Conservation (phyloP, 2,329 filamentous ascomycete species). For the Mollisia scopiformis region DNA sequence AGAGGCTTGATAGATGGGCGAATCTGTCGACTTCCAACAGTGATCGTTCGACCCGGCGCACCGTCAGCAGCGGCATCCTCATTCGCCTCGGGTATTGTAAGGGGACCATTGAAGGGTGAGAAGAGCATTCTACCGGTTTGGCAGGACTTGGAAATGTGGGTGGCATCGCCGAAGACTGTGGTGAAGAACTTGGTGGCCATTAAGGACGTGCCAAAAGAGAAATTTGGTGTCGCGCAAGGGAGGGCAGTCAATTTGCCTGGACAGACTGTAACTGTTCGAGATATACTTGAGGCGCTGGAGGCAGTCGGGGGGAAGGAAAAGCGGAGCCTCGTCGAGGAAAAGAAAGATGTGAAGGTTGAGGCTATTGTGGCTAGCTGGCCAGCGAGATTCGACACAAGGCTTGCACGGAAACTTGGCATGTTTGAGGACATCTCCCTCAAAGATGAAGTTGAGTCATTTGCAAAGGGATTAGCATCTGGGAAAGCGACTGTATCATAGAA, state of each 20-base stretch:
- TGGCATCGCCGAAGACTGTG: slow-evolving; percentile 56
- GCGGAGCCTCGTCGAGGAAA: slow-evolving; percentile 40
- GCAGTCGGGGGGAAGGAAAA: slow-evolving; percentile 56
- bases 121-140: slow-evolving; percentile 56
- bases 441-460: too few relatives aligned
- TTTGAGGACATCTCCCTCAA: too few relatives aligned
- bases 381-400: not conserved
- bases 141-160: slow-evolving; percentile 53
- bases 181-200: slow-evolving; percentile 55
- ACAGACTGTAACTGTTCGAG: slow-evolving; percentile 55
- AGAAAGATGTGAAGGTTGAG: not conserved
- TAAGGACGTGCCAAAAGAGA: slow-evolving; percentile 39
- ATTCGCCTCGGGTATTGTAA: slow-evolving; percentile 64
- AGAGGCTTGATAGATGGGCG: slow-evolving; percentile 59
- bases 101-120: slow-evolving; percentile 59
- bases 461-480: too few relatives aligned
- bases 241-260: slow-evolving; percentile 60
- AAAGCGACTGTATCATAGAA: too few relatives aligned
- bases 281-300: slow-evolving; percentile 59
- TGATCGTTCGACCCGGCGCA: slow-evolving; percentile 61
- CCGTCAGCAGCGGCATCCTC: slow-evolving; percentile 64
- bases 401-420: not conserved
- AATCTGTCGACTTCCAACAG: slow-evolving; percentile 60
- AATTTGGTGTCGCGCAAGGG: slow-evolving; percentile 44
- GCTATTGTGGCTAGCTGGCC: not conserved